Percentiles rank a stretch among this genome's conserved stretches.
Conservation (phyloP, 495 filamentous ascomycete species). For the Penicillium paxilli region DNA sequence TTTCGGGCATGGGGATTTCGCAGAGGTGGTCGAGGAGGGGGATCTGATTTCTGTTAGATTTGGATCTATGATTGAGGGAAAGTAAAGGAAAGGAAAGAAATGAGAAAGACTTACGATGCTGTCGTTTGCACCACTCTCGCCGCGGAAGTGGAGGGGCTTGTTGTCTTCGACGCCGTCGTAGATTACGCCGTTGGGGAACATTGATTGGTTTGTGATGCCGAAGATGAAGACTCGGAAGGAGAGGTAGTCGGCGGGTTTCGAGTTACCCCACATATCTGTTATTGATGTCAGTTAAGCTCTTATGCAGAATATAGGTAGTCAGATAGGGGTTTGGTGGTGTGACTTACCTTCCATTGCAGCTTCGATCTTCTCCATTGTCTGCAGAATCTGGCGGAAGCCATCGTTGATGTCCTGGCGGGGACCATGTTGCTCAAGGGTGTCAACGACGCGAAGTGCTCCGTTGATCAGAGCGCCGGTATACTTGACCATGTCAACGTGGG, state of each 20-base stretch:
- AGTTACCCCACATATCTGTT: conserved; percentile 80
- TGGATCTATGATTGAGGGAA: background rate
- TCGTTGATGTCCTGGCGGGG: conserved; percentile 60
- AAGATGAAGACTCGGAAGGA: conserved; percentile 93
- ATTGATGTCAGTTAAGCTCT: background rate
- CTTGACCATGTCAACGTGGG: conserved; percentile 82
- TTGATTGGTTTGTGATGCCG: conserved; percentile 81
- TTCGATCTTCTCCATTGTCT: conserved; percentile 70
- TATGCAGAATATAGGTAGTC: background rate
- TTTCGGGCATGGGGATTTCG: conserved; percentile 76
- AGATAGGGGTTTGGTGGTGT: background rate
- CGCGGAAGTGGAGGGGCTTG: conserved; percentile 72
- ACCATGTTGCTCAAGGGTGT: conserved; percentile 50
- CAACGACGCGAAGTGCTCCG: conserved; percentile 64
- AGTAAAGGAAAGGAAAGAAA: background rate
- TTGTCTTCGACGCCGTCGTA: conserved; percentile 78
- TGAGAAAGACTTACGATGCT: conserved; percentile 55
- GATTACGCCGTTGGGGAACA: conserved; percentile 88
- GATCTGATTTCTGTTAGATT: conserved; percentile 49
- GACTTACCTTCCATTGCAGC: conserved; percentile 70
- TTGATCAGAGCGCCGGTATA: conserved; percentile 70
- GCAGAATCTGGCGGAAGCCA: conserved; percentile 60
- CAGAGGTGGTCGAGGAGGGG: conserved; percentile 84
- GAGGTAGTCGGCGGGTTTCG: conserved; percentile 73
- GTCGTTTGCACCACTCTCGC: conserved; percentile 89